A percentile compares a stretch with the other conserved stretches of the same genome.
These are phyloP conservation scores for Populus pruinosa DNA, from an alignment of 345 rosid genomes.

Conservation along the genomic window DNA sequence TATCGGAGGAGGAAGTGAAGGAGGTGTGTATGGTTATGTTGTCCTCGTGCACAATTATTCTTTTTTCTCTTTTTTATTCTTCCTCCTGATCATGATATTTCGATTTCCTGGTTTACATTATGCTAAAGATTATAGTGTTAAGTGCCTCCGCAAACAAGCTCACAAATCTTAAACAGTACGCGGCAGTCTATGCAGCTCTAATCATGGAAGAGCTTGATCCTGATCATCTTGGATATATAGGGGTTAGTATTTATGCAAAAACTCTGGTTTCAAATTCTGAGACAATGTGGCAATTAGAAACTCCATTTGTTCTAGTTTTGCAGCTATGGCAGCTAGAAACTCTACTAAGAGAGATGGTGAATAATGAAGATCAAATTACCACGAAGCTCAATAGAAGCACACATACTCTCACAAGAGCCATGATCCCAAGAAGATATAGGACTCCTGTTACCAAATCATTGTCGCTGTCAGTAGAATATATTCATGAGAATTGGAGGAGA, in stretches of 20 bases:
- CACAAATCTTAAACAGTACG: conserved; percentile 64
- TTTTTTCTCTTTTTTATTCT: not conserved
- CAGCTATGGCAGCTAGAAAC: conserved; percentile 97
- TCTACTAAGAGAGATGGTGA: conserved; percentile 71
- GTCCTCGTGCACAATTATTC: not conserved
- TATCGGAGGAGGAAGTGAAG: conserved; percentile 84
- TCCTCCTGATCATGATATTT: not conserved
- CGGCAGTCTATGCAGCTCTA: conserved; percentile 62
- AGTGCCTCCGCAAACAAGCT: conserved; percentile 91
- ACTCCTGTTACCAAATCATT: conserved; percentile 53
- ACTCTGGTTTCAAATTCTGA: too few species aligned
- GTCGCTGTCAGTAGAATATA: conserved; percentile 36
- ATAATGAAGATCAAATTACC: conserved; percentile 31
- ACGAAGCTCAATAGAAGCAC: conserved; percentile 29
- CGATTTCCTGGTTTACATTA: not conserved
- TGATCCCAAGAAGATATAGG: conserved; percentile 77
- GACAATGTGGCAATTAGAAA: not conserved
- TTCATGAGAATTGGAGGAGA: conserved; percentile 63
- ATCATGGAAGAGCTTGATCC: conserved; percentile 99
- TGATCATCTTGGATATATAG: conserved; percentile 81
- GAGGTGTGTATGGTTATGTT: conserved; percentile 41
- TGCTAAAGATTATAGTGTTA: conserved; percentile 59
- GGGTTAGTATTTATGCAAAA: conserved; percentile 39
- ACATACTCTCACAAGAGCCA: conserved; percentile 55
- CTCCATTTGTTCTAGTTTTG: not conserved